Evolutionary conservation across 176 grass and related monocot genomes (phyloP).

Genomic region (Carex littledalei): DNA sequence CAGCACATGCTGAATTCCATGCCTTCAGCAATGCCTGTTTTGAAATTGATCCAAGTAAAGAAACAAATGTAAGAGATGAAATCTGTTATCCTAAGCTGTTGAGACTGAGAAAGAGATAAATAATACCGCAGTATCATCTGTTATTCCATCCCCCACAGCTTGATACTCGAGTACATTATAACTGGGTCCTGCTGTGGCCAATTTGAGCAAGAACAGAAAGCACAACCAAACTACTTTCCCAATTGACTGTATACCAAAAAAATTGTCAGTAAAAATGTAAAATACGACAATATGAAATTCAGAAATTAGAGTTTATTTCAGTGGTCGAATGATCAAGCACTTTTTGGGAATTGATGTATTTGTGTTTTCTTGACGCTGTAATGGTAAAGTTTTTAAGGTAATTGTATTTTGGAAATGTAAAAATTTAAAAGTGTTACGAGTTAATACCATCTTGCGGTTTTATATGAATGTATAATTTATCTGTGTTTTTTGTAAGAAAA

Average conservation of each 20-base stretch:
- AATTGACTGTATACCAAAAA: neutral
- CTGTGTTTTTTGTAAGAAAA: neutral
- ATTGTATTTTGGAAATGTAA: too few species aligned
- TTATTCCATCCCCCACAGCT: slow-evolving; percentile 34
- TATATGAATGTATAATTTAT: neutral
- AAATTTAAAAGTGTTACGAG: too few species aligned
- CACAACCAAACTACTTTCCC: slow-evolving; percentile 1
- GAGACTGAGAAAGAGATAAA: neutral
- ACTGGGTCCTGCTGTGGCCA: neutral
- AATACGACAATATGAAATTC: neutral
- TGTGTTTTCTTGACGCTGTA: neutral
- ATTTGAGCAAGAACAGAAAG: neutral
- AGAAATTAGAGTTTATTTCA: neutral
- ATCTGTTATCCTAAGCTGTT: neutral
- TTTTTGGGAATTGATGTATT: neutral
- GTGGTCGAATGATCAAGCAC: too few species aligned
- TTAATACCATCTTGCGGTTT: neutral
- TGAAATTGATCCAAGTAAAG: neutral
- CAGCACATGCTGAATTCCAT: slow-evolving; percentile 39
- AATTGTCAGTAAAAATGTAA: neutral
- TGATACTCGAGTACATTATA: slow-evolving; percentile 37
- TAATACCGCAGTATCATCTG: slow-evolving; percentile 37
- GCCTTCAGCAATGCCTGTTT: slow-evolving; percentile 44
- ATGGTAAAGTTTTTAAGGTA: neutral
- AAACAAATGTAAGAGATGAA: neutral